These are phyloP conservation scores for Mangifera indica DNA, from an alignment of 345 rosid genomes.

Conservation along the genomic window DNA sequence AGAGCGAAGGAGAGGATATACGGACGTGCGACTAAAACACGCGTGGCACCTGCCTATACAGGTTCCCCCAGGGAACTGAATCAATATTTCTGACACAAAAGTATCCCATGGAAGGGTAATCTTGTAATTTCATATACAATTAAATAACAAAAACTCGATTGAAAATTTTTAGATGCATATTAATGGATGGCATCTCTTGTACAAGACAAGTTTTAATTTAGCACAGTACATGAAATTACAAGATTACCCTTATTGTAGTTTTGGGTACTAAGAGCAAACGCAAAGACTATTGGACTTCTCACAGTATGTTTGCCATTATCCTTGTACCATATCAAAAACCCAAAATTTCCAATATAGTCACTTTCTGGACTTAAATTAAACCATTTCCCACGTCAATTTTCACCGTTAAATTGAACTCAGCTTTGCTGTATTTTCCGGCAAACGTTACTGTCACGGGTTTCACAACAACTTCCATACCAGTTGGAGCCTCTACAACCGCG, in stretches of 20 bases:
- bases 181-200: too few relatives aligned
- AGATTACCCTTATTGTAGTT: too few relatives aligned
- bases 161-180: constrained; percentile 14
- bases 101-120: too few relatives aligned
- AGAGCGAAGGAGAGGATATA: constrained; percentile 23
- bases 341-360: constrained; percentile 45
- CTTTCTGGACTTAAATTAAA: constrained; percentile 19
- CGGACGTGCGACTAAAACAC: constrained; percentile 42
- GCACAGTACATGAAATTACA: too few relatives aligned
- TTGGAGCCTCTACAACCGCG: constrained; percentile 28
- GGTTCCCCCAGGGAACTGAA: neutral
- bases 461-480: constrained; percentile 34
- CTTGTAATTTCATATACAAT: too few relatives aligned
- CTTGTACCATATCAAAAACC: constrained; percentile 26
- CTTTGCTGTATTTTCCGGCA: constrained; percentile 29
- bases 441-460: constrained; percentile 33
- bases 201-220: too few relatives aligned
- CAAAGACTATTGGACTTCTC: constrained; percentile 47
- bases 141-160: too few relatives aligned
- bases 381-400: constrained; percentile 29
- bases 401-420: constrained; percentile 37
- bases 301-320: too few relatives aligned
- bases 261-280: constrained; percentile 35
- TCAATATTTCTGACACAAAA: too few relatives aligned
- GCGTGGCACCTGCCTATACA: constrained; percentile 35